Conservation (phyloP, 441 rosid genomes). For the Erodium moschatum region DNA sequence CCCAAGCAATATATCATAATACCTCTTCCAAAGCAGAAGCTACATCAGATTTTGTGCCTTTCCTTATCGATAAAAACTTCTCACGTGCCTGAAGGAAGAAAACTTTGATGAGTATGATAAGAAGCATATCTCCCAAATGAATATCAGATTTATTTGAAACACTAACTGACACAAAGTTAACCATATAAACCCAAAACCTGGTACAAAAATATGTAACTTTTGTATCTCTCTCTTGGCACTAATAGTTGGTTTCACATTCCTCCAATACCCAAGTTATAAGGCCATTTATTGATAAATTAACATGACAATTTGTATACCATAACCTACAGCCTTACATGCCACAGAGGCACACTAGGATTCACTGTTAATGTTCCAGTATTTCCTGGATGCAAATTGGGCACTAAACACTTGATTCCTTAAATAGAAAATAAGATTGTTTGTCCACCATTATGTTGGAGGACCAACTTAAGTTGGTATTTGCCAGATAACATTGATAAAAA, state of each 20-base stretch:
- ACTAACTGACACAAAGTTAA: background rate
- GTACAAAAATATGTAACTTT: background rate
- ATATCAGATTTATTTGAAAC: background rate
- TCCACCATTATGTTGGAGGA: too few species aligned
- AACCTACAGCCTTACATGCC: background rate
- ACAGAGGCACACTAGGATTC: background rate
- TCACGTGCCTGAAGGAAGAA: slow-evolving; percentile 64
- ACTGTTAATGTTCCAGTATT: background rate
- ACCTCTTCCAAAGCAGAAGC: slow-evolving; percentile 83
- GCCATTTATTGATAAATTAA: background rate
- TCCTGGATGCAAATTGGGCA: slow-evolving; percentile 1
- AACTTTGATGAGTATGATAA: background rate
- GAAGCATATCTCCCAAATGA: background rate
- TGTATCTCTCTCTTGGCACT: background rate
- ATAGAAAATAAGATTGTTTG: too few species aligned
- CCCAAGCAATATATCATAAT: slow-evolving; percentile 16
- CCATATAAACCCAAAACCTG: background rate
- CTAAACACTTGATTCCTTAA: background rate
- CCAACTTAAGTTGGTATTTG: too few species aligned
- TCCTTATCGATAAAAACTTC: slow-evolving; percentile 88
- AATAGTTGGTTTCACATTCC: background rate
- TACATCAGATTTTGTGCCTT: slow-evolving; percentile 75
- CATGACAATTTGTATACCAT: background rate
- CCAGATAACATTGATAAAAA: background rate
- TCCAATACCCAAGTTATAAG: background rate